A percentile compares a stretch with the other conserved stretches of the same genome.
phyloP scores from a whole-genome alignment of 2,329 filamentous ascomycete species.

The Microthyrium microscopicum region DNA sequence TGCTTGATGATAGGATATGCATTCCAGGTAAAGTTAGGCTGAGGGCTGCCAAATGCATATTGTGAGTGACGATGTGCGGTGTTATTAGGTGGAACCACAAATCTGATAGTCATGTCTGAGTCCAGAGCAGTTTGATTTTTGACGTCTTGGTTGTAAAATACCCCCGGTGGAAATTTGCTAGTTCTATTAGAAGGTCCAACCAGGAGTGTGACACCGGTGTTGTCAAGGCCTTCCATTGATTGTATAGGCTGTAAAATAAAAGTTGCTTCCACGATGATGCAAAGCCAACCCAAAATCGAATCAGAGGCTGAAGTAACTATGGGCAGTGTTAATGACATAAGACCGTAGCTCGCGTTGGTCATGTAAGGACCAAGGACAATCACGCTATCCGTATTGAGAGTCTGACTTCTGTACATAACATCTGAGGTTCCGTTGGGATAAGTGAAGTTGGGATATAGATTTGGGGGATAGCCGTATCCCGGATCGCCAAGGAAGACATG shows the following conservation, averaged over 20 bases:
- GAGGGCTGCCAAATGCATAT: conserved; percentile 13
- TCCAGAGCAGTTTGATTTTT: conserved; percentile 15
- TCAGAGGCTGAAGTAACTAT: conserved; percentile 40
- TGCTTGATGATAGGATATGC: conserved; percentile 46
- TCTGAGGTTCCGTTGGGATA: conserved; percentile 29
- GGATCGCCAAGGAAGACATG: conserved; percentile 38
- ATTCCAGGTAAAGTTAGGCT: conserved; percentile 37
- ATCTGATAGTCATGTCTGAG: conserved; percentile 17
- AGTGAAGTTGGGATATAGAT: conserved; percentile 64
- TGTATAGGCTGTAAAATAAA: conserved; percentile 29
- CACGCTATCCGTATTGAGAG: conserved; percentile 31
- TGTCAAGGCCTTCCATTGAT: conserved; percentile 52
- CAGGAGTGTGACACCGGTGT: conserved; percentile 53
- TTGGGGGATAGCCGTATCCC: conserved; percentile 46
- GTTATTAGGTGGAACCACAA: conserved; percentile 18
- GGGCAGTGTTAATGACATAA: conserved; percentile 68
- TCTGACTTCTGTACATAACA: conserved; percentile 8
- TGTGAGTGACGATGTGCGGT: conserved; percentile 16
- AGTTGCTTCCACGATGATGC: conserved; percentile 53
- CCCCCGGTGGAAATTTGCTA: conserved; percentile 33
- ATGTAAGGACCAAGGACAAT: conserved; percentile 63
- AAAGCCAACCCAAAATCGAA: conserved; percentile 69
- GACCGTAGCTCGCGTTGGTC: conserved; percentile 54
- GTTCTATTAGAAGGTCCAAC: conserved; percentile 49
- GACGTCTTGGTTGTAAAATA: conserved; percentile 16